Evolutionary conservation across 164 flowering plant genomes (phyloP), one percentile per base, ranked within the genome.

Genomic region (Vitis riparia): DNA sequence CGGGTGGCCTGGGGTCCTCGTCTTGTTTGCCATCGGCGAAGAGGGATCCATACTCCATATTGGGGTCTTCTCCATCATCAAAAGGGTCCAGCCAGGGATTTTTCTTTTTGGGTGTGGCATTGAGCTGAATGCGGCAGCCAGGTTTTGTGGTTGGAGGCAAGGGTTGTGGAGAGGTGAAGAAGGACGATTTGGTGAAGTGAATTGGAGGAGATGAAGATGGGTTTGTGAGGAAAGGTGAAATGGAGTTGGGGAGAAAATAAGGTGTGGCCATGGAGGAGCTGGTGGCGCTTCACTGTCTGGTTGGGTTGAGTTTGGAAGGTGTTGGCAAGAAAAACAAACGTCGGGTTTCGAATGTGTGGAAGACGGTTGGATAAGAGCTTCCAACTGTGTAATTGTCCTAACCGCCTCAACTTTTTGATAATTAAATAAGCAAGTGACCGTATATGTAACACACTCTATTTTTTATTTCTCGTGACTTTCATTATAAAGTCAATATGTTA

Each of bases 11-110:
- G 0, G 91, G 85, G 62, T 92, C 97, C 69, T 94, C 97, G 6
- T 91, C 97, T 69, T 94, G 98, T 79, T 91, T 91, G 8, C 97
- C 98, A 9, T 86, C 94, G 0, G 88, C 61, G 50, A 79, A 94
- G 59, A 88, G 15, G 1, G 89, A 81, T 17, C 91, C 93, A 62
- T 86, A 81, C 49, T 87, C 96, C 89, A 80, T 80, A 12, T 89
- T 84, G 0, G 91, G 89, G 69, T 94, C 98, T 32, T 86, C 91
- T 0, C 96, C 97, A 48, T 79, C 85, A 69, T 94, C 93, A 55
- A 91, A 94, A 0, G 90, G 91, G 83, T 94, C 98, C 0, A 90
- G 81, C 97, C 96, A 94, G 8, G 71, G 78, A 77, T 90, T 90
- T 75, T 80, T 87, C 67, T 88, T 89, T 84, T 85, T 89, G 53